Evolutionary conservation across 306 rosid genomes (phyloP).

Genomic region (Comarum palustre): DNA sequence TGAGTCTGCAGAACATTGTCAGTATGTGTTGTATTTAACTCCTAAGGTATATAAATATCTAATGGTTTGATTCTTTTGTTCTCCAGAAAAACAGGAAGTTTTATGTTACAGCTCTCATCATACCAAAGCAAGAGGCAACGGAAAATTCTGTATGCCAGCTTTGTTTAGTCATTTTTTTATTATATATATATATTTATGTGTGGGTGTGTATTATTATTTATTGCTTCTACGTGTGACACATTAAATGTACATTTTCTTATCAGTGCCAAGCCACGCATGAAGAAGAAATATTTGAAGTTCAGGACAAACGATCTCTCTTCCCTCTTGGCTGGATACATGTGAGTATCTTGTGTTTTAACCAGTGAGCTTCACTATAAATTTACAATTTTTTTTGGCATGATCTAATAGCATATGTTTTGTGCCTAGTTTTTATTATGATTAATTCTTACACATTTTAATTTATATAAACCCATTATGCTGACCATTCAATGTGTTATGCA

Average conservation of each 20-base stretch:
- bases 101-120: conserved; percentile 79
- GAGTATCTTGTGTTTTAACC: conserved; percentile 37
- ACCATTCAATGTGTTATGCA: not conserved
- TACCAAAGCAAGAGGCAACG: conserved; percentile 95
- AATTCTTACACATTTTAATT: not conserved
- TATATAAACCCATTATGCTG: conserved; percentile 8
- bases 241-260: conserved; percentile 27
- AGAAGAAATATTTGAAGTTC: conserved; percentile 97
- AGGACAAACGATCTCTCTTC: conserved; percentile 83
- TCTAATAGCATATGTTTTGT: conserved; percentile 1
- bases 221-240: not conserved
- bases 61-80: conserved; percentile 20
- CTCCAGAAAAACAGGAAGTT: conserved; percentile 89
- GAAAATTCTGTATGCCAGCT: conserved; percentile 69
- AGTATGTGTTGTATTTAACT: not conserved
- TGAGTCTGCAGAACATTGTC: conserved; percentile 45
- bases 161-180: conserved; percentile 21
- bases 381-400: not conserved
- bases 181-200: not conserved
- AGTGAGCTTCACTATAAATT: not conserved
- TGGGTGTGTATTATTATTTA: not conserved
- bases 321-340: conserved; percentile 99
- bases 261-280: conserved; percentile 94
- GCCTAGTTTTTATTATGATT: not conserved
- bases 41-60: not conserved